A percentile compares a stretch with the other conserved stretches of the same genome.
Conservation (phyloP, 2,329 filamentous ascomycete species). For the Cephalotrichum gorgonifer region DNA sequence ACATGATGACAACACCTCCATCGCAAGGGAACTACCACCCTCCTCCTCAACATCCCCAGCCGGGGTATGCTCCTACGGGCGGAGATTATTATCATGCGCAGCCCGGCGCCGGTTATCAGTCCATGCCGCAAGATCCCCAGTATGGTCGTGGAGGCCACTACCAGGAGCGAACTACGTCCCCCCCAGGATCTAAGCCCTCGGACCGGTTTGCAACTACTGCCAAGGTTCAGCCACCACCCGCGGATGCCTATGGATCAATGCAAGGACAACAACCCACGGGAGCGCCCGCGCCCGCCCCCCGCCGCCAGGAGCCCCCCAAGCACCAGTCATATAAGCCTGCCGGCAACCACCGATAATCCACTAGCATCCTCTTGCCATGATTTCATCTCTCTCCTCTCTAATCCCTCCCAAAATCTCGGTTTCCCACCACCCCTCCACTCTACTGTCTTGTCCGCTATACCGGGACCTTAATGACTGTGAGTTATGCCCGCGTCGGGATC, state of each 20-base stretch:
- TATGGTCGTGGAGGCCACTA: constrained; percentile 3
- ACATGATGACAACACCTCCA: constrained; percentile 5
- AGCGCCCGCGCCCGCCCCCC: not conserved
- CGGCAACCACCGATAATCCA: not conserved
- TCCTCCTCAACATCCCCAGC: constrained; percentile 2
- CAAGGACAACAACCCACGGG: constrained; percentile 3
- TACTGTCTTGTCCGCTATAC: not conserved
- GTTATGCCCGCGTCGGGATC: not conserved
- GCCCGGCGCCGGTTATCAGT: not conserved
- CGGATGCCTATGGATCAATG: constrained; percentile 1
- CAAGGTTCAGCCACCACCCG: not conserved
- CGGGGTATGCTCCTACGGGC: not conserved
- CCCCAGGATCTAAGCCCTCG: not conserved
- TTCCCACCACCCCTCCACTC: not conserved
- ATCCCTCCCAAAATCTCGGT: not conserved
- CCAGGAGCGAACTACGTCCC: constrained; percentile 1
- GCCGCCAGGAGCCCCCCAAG: constrained; percentile 4
- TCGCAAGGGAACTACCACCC: constrained; percentile 3
- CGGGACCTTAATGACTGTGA: not conserved
- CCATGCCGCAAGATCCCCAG: constrained; percentile 3
- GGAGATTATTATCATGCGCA: not conserved
- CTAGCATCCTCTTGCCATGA: not conserved
- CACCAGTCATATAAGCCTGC: constrained; percentile 2
- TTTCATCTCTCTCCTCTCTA: not conserved
- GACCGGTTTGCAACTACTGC: not conserved